Percentiles rank a stretch among this genome's conserved stretches.
Evolutionary conservation across 805 yeast genomes (phyloP).

Genomic region (Nakazawaea wickerhamii): DNA sequence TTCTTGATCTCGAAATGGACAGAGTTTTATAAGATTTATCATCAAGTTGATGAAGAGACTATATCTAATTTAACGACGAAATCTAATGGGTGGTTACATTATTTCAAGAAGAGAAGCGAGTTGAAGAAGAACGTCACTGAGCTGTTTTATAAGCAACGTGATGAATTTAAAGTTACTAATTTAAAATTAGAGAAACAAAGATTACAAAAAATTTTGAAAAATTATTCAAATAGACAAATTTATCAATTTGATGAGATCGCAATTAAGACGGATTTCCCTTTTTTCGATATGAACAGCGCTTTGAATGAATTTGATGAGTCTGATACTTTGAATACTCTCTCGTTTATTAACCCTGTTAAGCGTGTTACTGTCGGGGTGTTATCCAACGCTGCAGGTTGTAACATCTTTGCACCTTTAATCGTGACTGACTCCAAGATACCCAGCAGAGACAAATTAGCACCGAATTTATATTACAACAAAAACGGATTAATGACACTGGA

Average conservation of each 20-base stretch:
- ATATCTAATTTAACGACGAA: conserved; percentile 14
- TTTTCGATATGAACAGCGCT: conserved; percentile 4
- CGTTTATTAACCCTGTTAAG: conserved; percentile 15
- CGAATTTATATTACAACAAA: conserved; percentile 18
- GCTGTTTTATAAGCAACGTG: conserved; percentile 19
- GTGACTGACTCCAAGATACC: conserved; percentile 18
- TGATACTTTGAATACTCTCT: conserved; percentile 13
- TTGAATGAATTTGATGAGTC: not conserved
- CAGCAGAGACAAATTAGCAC: conserved; percentile 11
- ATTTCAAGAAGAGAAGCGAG: conserved; percentile 29
- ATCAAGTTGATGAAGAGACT: conserved; percentile 11
- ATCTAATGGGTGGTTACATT: conserved; percentile 37
- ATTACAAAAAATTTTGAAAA: conserved; percentile 16
- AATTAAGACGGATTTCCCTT: conserved; percentile 16
- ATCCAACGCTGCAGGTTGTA: conserved; percentile 25
- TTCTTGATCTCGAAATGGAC: conserved; percentile 28
- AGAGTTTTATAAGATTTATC: conserved; percentile 19
- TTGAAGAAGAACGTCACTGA: conserved; percentile 24
- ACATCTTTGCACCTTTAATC: conserved; percentile 23
- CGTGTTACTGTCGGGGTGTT: conserved; percentile 23
- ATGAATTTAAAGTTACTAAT: conserved; percentile 15
- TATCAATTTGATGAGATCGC: conserved; percentile 33
- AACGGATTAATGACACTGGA: conserved; percentile 23
- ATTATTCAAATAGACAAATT: conserved; percentile 21
- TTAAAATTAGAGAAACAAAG: conserved; percentile 22